Evolutionary conservation across 2,329 filamentous ascomycete genomes (phyloP).

Genomic region (Uncinocarpus reesii): DNA sequence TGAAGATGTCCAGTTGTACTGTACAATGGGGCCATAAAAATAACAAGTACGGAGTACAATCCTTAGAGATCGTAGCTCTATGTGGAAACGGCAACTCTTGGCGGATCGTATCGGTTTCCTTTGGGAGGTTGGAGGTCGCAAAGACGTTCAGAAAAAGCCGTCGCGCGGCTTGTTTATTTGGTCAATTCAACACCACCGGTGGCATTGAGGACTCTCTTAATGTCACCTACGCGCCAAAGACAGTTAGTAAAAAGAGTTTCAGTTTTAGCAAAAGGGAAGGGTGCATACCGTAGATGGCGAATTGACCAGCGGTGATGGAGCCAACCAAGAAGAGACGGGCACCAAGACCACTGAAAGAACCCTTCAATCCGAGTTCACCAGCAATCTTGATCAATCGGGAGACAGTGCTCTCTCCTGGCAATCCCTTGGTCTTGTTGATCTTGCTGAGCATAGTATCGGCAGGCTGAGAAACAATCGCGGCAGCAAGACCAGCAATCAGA

Average conservation of each 20-base stretch:
- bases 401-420: conserved; percentile 73
- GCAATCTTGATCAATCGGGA: conserved; percentile 77
- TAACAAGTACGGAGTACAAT: conserved; percentile 4
- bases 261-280: not conserved
- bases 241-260: conserved; percentile 13
- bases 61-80: not conserved
- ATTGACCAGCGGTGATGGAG: conserved; percentile 68
- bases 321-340: conserved; percentile 68
- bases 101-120: not conserved
- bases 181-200: conserved; percentile 65
- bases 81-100: not conserved
- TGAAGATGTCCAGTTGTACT: conserved; percentile 8
- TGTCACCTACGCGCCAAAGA: conserved; percentile 31
- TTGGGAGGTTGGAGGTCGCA: not conserved
- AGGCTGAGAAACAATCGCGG: conserved; percentile 76
- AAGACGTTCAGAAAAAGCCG: not conserved
- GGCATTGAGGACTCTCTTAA: conserved; percentile 61
- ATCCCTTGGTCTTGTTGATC: conserved; percentile 91
- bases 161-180: conserved; percentile 30
- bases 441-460: conserved; percentile 90
- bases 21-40: conserved; percentile 3
- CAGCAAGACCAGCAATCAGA: conserved; percentile 76
- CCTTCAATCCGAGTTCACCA: conserved; percentile 70
- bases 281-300: conserved; percentile 62
- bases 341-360: conserved; percentile 70